phyloP scores from a whole-genome alignment of 805 yeast genomes.

The Aciculoconidium aculeatum region DNA sequence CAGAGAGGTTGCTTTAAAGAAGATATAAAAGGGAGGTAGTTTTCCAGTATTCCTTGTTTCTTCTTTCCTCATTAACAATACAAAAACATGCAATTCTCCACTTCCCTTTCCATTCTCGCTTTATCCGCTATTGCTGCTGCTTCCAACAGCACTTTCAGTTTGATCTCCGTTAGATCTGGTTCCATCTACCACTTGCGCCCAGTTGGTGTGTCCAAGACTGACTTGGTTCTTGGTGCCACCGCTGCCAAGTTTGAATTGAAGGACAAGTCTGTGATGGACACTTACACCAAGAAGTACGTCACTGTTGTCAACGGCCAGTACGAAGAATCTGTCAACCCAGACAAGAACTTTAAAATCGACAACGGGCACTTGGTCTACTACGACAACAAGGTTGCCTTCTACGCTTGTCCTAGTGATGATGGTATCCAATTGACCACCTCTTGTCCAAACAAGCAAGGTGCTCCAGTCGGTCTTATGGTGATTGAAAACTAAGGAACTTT shows the following conservation, averaged over 20 bases:
- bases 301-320: conserved; percentile 7
- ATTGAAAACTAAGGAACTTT: background rate
- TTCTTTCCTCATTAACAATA: too few relatives aligned
- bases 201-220: conserved; percentile 5
- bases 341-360: conserved; percentile 9
- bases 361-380: conserved; percentile 11
- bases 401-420: conserved; percentile 9
- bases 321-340: conserved; percentile 4
- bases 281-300: conserved; percentile 12
- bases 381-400: conserved; percentile 8
- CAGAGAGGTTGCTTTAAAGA: too few relatives aligned
- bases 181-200: conserved; percentile 18
- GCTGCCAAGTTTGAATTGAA: conserved; percentile 16
- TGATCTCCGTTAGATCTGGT: conserved; percentile 21
- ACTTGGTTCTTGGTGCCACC: conserved; percentile 6
- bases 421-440: conserved; percentile 6
- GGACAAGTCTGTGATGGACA: conserved; percentile 18
- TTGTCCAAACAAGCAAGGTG: conserved; percentile 1
- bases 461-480: conserved; percentile 2
- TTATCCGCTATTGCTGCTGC: conserved; percentile 18
- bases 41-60: too few relatives aligned
- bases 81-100: too few relatives aligned
- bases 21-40: too few relatives aligned
- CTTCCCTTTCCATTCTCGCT: conserved; percentile 15
- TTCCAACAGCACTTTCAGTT: conserved; percentile 16